Evolutionary conservation across 208 protist genomes (phyloP).

Genomic region (Trypanosoma congolense): DNA sequence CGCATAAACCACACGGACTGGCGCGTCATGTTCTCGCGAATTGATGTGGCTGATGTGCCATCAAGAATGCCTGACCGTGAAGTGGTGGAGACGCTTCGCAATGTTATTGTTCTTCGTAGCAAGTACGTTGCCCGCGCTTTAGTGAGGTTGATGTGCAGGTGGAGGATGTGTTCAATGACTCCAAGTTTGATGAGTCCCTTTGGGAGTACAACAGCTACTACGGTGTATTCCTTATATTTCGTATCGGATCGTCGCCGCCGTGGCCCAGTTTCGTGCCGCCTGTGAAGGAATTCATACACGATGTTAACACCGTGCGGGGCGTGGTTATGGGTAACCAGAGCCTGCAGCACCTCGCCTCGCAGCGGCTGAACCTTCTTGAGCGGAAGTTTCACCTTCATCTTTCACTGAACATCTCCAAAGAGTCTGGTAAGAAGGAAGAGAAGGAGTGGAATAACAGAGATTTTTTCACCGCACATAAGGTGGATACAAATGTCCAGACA

Average conservation of each 20-base stretch:
- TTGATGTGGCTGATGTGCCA: conserved; percentile 49
- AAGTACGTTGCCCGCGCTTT: conserved; percentile 56
- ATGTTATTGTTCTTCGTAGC: conserved; percentile 60
- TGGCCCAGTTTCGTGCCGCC: conserved; percentile 77
- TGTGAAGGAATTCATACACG: conserved; percentile 80
- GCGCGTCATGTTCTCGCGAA: conserved; percentile 76
- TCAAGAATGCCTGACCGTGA: conserved; percentile 20
- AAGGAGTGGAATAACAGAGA: conserved; percentile 90
- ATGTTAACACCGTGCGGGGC: conserved; percentile 61
- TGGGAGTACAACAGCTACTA: conserved; percentile 91
- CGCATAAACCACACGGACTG: conserved; percentile 72
- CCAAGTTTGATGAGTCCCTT: conserved; percentile 73
- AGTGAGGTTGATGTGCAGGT: conserved; percentile 53
- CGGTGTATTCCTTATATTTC: conserved; percentile 77
- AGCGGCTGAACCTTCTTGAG: conserved; percentile 88
- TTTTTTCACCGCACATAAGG: conserved; percentile 88
- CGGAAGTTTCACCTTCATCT: conserved; percentile 91
- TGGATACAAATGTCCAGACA: conserved; percentile 90
- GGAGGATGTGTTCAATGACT: conserved; percentile 83
- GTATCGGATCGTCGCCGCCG: conserved; percentile 51
- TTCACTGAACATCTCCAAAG: conserved; percentile 87
- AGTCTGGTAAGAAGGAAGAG: conserved; percentile 63
- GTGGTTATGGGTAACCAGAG: conserved; percentile 42
- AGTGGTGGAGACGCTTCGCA: conserved; percentile 53
- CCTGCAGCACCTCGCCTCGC: conserved; percentile 79